Evolutionary conservation across 306 rosid genomes (phyloP).

Genomic region (Prunus dulcis): DNA sequence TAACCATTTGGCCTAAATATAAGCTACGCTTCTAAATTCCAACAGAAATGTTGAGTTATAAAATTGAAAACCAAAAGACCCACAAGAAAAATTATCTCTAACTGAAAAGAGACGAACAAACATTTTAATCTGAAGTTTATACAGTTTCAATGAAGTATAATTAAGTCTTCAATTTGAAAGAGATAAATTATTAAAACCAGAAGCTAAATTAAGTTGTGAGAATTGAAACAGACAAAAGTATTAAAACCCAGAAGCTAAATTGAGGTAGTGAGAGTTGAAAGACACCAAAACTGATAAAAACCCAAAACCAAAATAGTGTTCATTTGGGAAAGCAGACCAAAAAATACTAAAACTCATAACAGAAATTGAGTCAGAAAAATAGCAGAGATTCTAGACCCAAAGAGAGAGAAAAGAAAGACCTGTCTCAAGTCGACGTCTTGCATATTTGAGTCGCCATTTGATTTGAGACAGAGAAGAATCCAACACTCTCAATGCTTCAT

Average conservation of each 20-base stretch:
- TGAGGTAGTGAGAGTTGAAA: neutral
- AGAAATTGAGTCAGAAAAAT: neutral
- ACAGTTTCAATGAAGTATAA: neutral
- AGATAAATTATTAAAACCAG: neutral
- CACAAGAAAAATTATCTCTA: no score
- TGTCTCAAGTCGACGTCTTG: slow-evolving; percentile 60
- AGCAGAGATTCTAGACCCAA: neutral
- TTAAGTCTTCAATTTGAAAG: neutral
- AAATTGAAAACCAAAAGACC: neutral
- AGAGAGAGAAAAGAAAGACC: slow-evolving; percentile 32
- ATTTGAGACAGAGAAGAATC: slow-evolving; percentile 50
- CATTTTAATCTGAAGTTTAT: neutral
- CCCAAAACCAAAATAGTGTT: neutral
- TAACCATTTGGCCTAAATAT: neutral
- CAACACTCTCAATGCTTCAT: slow-evolving; percentile 41
- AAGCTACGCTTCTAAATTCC: neutral
- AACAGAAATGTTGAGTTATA: neutral
- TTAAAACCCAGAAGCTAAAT: neutral
- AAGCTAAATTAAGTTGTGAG: neutral
- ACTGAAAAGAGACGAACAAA: neutral
- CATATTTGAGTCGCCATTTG: slow-evolving; percentile 83
- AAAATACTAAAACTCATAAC: neutral
- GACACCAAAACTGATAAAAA: neutral
- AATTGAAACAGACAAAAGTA: neutral
- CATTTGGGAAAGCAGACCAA: neutral